These are phyloP conservation scores for Colletotrichum echinochloae DNA, from an alignment of 2,329 filamentous ascomycete genomes.

Conservation along the genomic window DNA sequence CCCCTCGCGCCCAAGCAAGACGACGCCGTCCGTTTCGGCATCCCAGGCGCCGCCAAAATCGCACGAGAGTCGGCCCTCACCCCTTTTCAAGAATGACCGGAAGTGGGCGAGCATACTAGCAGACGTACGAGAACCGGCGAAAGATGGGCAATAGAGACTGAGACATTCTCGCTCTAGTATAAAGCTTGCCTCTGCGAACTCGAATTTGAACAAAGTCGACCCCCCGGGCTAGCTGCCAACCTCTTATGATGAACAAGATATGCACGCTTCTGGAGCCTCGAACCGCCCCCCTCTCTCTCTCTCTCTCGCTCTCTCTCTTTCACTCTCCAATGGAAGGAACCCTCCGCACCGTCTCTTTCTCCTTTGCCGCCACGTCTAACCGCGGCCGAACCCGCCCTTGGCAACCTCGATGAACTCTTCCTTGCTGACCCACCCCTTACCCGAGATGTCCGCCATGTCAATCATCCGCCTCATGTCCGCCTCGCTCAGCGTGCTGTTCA, in stretches of 20 bases:
- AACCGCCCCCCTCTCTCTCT: background rate
- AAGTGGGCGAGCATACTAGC: background rate
- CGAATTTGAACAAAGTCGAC: background rate
- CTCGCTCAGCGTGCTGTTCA: conserved; percentile 87
- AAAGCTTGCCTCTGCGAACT: background rate
- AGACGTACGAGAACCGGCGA: background rate
- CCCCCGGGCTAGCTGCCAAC: background rate
- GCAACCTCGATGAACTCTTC: conserved; percentile 76
- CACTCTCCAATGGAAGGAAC: background rate
- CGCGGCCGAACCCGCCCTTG: conserved; percentile 35
- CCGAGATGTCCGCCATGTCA: conserved; percentile 96
- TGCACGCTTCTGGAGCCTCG: background rate
- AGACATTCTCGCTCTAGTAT: background rate
- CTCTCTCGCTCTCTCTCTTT: too few species aligned
- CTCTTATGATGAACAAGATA: background rate
- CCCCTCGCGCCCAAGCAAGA: conserved; percentile 22
- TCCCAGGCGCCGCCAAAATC: conserved; percentile 56
- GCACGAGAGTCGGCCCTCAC: conserved; percentile 46
- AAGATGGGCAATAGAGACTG: too few species aligned
- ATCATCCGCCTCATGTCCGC: conserved; percentile 96
- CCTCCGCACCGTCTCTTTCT: background rate
- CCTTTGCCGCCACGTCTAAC: background rate
- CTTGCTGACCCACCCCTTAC: conserved; percentile 81
- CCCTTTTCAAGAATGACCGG: too few species aligned
- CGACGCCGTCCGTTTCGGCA: conserved; percentile 52